phyloP scores from a whole-genome alignment of 345 rosid genomes.

The Citrus cavaleriei region DNA sequence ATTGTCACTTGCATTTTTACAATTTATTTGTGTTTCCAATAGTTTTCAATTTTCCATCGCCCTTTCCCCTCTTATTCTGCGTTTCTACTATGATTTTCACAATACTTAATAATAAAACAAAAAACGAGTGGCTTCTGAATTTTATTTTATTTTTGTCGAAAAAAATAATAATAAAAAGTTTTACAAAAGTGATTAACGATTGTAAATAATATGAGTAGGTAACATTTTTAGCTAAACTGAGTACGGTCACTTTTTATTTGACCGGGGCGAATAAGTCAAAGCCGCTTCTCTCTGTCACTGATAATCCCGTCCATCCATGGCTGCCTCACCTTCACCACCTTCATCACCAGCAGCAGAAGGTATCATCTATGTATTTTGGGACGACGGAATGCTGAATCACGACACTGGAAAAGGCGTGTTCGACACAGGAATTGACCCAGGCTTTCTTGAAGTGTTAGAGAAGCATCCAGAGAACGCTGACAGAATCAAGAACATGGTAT shows the following conservation, averaged over 20 bases:
- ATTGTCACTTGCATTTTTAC: too few relatives aligned
- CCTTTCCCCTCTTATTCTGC: too few relatives aligned
- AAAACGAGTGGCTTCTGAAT: too few relatives aligned
- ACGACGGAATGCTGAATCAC: constrained; percentile 79
- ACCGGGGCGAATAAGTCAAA: not conserved
- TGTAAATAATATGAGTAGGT: too few relatives aligned
- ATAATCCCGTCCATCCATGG: not conserved
- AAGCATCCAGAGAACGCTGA: constrained; percentile 82
- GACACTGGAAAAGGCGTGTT: constrained; percentile 65
- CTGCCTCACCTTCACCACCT: not conserved
- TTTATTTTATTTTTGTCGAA: too few relatives aligned
- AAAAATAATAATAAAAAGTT: too few relatives aligned
- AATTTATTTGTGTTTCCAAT: too few relatives aligned
- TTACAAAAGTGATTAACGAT: too few relatives aligned
- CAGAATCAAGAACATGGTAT: constrained; percentile 75
- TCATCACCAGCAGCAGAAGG: constrained; percentile 8
- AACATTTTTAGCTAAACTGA: too few relatives aligned
- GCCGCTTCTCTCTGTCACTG: not conserved
- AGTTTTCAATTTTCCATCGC: too few relatives aligned
- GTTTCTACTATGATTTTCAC: too few relatives aligned
- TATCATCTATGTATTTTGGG: constrained; percentile 74
- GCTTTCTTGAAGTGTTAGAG: constrained; percentile 72
- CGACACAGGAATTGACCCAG: constrained; percentile 63
- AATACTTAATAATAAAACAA: too few relatives aligned
- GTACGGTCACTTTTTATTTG: not conserved